Percentiles rank a stretch among this genome's conserved stretches.
Conservation (phyloP, 108 stramenopile species). For the Nannochloropsis salina region DNA sequence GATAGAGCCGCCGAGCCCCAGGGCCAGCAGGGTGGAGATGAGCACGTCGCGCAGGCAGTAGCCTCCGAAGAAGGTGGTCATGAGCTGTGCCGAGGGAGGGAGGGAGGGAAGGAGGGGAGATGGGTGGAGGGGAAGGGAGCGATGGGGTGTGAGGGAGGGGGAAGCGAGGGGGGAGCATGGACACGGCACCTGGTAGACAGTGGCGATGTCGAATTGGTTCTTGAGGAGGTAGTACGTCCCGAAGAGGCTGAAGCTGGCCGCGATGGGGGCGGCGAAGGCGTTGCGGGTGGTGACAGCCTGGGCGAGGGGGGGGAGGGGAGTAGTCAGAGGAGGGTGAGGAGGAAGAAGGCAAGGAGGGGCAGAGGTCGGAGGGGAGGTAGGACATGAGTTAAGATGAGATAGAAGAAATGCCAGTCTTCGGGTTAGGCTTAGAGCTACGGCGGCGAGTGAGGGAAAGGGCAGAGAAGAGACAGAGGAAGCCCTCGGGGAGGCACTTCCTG, state of each 20-base stretch:
- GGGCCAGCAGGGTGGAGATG: slow-evolving; percentile 43
- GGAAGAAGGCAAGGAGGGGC: background rate
- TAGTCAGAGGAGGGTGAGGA: background rate
- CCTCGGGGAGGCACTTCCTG: too few species aligned
- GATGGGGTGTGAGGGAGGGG: background rate
- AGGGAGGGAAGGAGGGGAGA: background rate
- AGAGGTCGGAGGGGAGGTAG: background rate
- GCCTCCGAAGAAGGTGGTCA: slow-evolving; percentile 46
- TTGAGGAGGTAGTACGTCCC: slow-evolving; percentile 48
- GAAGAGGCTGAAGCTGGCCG: slow-evolving; percentile 46
- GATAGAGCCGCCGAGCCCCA: slow-evolving; percentile 28
- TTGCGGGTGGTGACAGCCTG: slow-evolving; percentile 22
- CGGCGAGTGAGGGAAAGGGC: too few species aligned
- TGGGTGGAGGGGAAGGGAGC: background rate
- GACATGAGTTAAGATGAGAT: too few species aligned
- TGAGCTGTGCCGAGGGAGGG: background rate
- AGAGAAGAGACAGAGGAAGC: too few species aligned
- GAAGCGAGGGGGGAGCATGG: background rate
- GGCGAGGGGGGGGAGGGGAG: background rate
- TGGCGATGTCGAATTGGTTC: slow-evolving; percentile 43
- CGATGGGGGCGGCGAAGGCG: slow-evolving; percentile 48
- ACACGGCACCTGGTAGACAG: slow-evolving; percentile 36
- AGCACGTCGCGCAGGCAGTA: slow-evolving; percentile 49
- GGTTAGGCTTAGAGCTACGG: too few species aligned
- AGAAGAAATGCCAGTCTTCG: too few species aligned